Base-by-base conservation (phyloP, 495 filamentous ascomycete species). In the Tuber brumale region DNA sequence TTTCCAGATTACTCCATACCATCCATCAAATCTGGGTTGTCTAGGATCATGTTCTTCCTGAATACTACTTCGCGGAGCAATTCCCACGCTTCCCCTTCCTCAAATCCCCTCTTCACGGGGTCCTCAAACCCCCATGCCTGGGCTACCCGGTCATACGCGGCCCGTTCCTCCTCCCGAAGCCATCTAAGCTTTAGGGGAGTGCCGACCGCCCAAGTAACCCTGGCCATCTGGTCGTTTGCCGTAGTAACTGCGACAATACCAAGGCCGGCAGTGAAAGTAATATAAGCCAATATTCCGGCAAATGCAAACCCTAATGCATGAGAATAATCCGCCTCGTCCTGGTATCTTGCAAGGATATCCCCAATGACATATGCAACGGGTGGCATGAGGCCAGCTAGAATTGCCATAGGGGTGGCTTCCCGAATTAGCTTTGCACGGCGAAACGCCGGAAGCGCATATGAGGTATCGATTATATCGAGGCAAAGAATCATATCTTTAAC, bases 191-290 rank as follows among this genome's bases (percentile, higher is more conserved):
- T 86, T 80, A 99, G 85, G 39, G 93, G 92, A 39, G 91, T 90
- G 3, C 95, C 95, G 19, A 87, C 85, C 19, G 90, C 86, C 96
- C 96, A 99, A 6, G 91, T 92, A 44, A 98, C 92, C 6, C 95
- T 89, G 75, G 93, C 90, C 92, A 97, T 96, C 83, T 98, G 94
- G 83, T 97, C 94, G 85, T 97, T 97, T 31, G 89, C 86, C 23
- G 94, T 97, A 44, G 91, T 91, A 39, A 95, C 83, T 21, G 94
- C 94, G 21, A 97, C 87, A n/a, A 93, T 81, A 8, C 95, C 95
- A 70, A 97, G 88, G 1, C 90, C 92, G 3, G 88, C 90, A 12
- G 92, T 93, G 72, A 93, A 91, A 2, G 87, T 89, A 21, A 95
- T 86, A 82, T 97, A 99, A 21, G 93, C 91, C 37, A 95, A 78